A percentile compares a stretch with the other conserved stretches of the same genome.
Conservation (phyloP, 2,329 filamentous ascomycete species). For the Dactylellina leptospora region DNA sequence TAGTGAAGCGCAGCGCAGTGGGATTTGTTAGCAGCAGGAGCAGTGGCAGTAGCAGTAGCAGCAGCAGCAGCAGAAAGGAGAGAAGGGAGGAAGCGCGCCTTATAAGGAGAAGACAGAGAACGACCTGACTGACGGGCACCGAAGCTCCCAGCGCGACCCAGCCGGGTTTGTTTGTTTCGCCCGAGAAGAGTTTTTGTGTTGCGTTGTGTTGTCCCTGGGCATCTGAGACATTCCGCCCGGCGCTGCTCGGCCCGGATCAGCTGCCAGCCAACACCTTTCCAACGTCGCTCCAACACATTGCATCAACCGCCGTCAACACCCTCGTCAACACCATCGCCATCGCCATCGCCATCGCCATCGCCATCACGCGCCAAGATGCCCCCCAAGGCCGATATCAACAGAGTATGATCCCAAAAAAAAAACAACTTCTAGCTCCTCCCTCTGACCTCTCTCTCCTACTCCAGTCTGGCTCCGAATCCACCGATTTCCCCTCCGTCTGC, state of each 20-base stretch:
- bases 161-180: too few species aligned
- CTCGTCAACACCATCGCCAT: slow-evolving; percentile 18
- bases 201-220: not conserved
- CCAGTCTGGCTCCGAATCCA: slow-evolving; percentile 93
- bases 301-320: not conserved
- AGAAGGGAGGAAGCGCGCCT: not conserved
- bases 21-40: not conserved
- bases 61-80: not conserved
- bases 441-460: not conserved
- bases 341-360: slow-evolving; percentile 24
- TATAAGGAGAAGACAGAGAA: not conserved
- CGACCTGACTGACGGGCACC: slow-evolving; percentile 21
- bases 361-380: slow-evolving; percentile 51
- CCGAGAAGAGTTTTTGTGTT: not conserved
- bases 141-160: slow-evolving; percentile 17
- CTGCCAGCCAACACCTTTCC: not conserved
- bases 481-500: slow-evolving; percentile 85
- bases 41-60: not conserved
- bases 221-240: too few species aligned
- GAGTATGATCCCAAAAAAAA: slow-evolving; percentile 64
- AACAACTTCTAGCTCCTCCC: slow-evolving; percentile 77
- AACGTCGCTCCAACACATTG: not conserved
- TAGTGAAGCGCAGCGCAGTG: not conserved
- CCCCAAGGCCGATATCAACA: slow-evolving; percentile 57
- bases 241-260: not conserved